A percentile compares a stretch with the other conserved stretches of the same genome.
Conservation (phyloP, 345 rosid genomes). For the Gossypium turneri region DNA sequence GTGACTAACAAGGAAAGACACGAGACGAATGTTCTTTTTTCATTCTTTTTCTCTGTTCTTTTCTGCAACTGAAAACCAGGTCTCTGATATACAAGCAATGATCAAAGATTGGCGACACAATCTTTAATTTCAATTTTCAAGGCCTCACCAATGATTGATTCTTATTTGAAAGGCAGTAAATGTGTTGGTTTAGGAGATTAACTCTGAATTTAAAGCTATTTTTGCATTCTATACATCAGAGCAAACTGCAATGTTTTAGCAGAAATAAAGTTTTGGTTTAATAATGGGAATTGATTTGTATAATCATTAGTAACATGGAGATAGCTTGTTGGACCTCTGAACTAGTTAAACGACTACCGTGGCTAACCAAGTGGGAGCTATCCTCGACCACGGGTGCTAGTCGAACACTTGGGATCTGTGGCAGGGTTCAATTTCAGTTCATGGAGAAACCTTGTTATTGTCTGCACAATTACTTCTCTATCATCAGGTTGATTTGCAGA, state of each 20-base stretch:
- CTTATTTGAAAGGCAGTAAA: background rate
- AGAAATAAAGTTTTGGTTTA: background rate
- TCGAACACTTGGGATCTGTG: conserved; percentile 10
- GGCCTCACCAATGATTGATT: background rate
- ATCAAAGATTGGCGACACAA: background rate
- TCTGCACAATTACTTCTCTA: conserved; percentile 13
- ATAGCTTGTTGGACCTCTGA: background rate
- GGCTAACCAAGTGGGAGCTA: background rate
- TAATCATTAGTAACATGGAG: background rate
- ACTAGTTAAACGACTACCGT: no score
- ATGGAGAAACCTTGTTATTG: conserved; percentile 15
- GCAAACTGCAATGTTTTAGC: background rate
- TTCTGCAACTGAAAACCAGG: background rate
- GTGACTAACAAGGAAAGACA: background rate
- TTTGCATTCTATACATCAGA: background rate
- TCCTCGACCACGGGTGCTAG: background rate
- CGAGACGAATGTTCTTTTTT: background rate
- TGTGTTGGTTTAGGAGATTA: background rate
- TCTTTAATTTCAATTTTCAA: background rate
- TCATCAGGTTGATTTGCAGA: conserved; percentile 2
- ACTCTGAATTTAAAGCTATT: background rate
- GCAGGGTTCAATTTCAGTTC: conserved; percentile 17
- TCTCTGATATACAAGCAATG: background rate
- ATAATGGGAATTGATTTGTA: background rate
- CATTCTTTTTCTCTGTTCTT: background rate